Evolutionary conservation across 192 early-diverging fungal species (phyloP).

Genomic region (Allomyces macrogynus): DNA sequence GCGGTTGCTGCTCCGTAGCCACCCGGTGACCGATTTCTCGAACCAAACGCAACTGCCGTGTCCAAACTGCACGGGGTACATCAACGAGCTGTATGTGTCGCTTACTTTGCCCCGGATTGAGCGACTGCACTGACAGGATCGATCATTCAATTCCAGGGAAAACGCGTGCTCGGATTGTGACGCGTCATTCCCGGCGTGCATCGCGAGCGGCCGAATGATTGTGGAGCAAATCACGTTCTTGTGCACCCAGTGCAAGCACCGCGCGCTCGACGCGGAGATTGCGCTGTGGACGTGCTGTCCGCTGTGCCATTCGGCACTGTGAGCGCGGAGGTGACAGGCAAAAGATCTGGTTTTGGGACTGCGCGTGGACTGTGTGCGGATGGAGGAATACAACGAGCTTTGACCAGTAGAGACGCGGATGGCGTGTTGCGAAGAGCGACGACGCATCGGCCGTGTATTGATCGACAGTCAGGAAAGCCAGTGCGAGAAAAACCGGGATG

Average conservation of each 20-base stretch:
- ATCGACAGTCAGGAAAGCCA: too few relatives aligned
- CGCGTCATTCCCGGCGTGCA: conserved; percentile 30
- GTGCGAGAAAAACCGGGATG: too few relatives aligned
- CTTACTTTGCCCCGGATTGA: too few relatives aligned
- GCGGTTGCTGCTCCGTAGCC: neutral
- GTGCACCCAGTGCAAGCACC: conserved; percentile 40
- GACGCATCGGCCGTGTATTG: too few relatives aligned
- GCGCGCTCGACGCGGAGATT: conserved; percentile 36
- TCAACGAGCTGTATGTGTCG: conserved; percentile 14
- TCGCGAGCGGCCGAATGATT: conserved; percentile 31
- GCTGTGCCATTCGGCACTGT: conserved; percentile 15
- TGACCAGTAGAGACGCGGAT: too few relatives aligned
- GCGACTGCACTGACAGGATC: too few relatives aligned
- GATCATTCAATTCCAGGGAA: conserved; percentile 8
- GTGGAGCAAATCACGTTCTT: conserved; percentile 32
- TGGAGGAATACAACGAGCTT: too few relatives aligned
- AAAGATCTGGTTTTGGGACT: too few relatives aligned
- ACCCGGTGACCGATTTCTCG: conserved; percentile 10
- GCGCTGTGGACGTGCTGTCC: conserved; percentile 23
- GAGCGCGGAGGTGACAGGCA: too few relatives aligned
- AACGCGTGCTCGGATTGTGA: conserved; percentile 22
- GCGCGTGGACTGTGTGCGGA: too few relatives aligned
- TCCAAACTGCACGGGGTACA: conserved; percentile 12
- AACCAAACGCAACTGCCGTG: conserved; percentile 11
- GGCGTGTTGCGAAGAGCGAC: too few relatives aligned